A percentile compares a stretch with the other conserved stretches of the same genome.
Evolutionary conservation across 2,329 filamentous ascomycete genomes (phyloP).

Genomic region (Alternaria conjuncta): DNA sequence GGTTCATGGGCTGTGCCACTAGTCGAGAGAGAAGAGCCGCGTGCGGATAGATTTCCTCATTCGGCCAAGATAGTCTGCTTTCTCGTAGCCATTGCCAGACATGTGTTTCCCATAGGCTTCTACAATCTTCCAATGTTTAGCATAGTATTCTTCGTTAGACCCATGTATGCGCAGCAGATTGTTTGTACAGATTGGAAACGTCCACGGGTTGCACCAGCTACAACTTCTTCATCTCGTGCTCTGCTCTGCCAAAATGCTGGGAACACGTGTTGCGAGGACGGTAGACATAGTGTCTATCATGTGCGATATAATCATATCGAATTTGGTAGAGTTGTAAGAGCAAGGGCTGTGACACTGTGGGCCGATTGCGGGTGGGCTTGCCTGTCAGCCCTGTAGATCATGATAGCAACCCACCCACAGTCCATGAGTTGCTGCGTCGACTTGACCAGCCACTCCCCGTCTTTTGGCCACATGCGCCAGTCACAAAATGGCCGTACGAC

Average conservation of each 20-base stretch:
- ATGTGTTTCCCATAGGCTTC: neutral
- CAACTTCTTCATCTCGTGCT: neutral
- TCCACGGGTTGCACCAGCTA: neutral
- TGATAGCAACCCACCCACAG: neutral
- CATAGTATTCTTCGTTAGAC: neutral
- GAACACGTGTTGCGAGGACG: neutral
- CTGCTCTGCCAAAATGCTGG: neutral
- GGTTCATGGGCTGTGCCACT: conserved; percentile 19
- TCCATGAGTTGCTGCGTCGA: neutral
- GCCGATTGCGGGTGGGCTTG: neutral
- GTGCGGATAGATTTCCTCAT: conserved; percentile 27
- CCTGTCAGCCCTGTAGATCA: neutral
- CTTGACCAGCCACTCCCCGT: neutral
- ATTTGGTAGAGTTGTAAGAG: neutral
- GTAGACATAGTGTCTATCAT: neutral
- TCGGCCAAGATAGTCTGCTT: conserved; percentile 6
- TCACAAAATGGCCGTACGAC: neutral
- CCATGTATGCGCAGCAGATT: neutral
- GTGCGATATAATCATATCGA: neutral
- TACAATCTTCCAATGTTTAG: neutral
- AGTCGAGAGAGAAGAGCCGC: conserved; percentile 8
- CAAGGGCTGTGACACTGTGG: neutral
- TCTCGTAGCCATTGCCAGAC: neutral
- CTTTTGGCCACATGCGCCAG: neutral
- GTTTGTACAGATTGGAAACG: neutral